Conservation (phyloP, 371 early-diverging fungal species). For the Parasitella parasitica region DNA sequence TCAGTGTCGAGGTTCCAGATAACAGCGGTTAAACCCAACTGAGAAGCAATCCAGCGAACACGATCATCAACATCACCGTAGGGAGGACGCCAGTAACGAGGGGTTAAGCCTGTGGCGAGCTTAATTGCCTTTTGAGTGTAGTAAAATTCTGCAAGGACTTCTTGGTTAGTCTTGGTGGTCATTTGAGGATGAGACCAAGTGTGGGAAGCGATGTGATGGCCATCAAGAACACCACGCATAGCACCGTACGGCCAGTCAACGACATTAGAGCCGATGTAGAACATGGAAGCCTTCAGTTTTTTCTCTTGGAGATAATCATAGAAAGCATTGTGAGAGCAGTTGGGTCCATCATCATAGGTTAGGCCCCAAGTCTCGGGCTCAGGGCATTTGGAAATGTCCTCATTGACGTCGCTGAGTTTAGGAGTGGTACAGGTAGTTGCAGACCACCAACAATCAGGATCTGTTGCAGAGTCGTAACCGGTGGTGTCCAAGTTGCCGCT, state of each 20-base stretch:
- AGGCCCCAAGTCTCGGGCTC: slow-evolving; percentile 50
- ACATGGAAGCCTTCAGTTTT: slow-evolving; percentile 23
- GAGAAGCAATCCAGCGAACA: slow-evolving; percentile 54
- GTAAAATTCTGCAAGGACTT: slow-evolving; percentile 60
- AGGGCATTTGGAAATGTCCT: slow-evolving; percentile 39
- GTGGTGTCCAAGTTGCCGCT: slow-evolving; percentile 32
- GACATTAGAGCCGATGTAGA: slow-evolving; percentile 47
- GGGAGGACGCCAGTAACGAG: slow-evolving; percentile 58
- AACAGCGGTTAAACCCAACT: slow-evolving; percentile 47
- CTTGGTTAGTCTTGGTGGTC: slow-evolving; percentile 53
- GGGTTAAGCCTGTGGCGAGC: slow-evolving; percentile 52
- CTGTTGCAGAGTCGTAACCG: slow-evolving; percentile 27
- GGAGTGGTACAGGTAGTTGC: slow-evolving; percentile 36
- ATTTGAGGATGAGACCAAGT: slow-evolving; percentile 61
- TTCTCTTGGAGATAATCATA: slow-evolving; percentile 43
- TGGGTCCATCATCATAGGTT: slow-evolving; percentile 53
- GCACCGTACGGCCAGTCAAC: slow-evolving; percentile 52
- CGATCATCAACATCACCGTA: slow-evolving; percentile 57
- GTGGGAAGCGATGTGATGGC: slow-evolving; percentile 53
- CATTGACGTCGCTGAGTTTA: slow-evolving; percentile 34
- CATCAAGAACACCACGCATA: slow-evolving; percentile 52
- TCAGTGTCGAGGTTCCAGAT: slow-evolving; percentile 51
- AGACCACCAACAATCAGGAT: slow-evolving; percentile 55
- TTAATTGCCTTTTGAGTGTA: slow-evolving; percentile 54
- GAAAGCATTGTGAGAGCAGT: slow-evolving; percentile 54